Conservation (phyloP, 2,329 filamentous ascomycete species). For the Cytospora schulzeri region DNA sequence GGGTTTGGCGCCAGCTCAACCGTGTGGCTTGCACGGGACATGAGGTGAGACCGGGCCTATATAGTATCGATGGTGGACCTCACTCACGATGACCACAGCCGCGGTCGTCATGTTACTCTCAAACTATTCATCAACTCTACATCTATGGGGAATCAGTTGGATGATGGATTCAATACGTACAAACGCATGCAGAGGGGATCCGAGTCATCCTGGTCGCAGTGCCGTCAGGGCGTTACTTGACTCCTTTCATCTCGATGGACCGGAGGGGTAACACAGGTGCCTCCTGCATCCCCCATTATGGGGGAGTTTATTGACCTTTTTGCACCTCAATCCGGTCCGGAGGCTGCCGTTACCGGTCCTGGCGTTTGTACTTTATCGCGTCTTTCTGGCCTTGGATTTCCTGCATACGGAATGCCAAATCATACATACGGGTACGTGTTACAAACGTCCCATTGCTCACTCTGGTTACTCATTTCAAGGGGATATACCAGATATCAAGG, state of each 20-base stretch:
- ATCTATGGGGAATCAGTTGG: constrained; percentile 32
- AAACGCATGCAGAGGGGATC: constrained; percentile 38
- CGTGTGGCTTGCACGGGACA: constrained; percentile 32
- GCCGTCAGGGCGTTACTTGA: constrained; percentile 41
- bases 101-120: constrained; percentile 37
- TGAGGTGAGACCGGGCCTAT: constrained; percentile 27
- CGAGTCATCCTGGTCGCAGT: constrained; percentile 37
- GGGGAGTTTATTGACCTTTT: constrained; percentile 44
- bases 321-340: constrained; percentile 42
- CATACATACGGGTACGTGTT: constrained; percentile 46
- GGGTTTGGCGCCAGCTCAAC: constrained; percentile 32
- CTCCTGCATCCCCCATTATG: constrained; percentile 46
- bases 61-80: too few species aligned
- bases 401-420: constrained; percentile 49
- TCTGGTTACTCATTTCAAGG: neutral
- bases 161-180: constrained; percentile 47
- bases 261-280: constrained; percentile 40
- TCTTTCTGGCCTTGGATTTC: constrained; percentile 49
- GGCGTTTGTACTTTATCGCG: constrained; percentile 39
- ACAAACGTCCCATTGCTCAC: constrained; percentile 8
- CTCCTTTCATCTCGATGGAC: constrained; percentile 40
- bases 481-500: constrained; percentile 39
- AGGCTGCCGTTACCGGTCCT: constrained; percentile 41
- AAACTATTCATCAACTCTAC: constrained; percentile 37
- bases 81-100: constrained; percentile 18